Evolutionary conservation across 2,329 filamentous ascomycete species (phyloP), one percentile per base, ranked within the genome.

Genomic region (Verticillium dahliae): DNA sequence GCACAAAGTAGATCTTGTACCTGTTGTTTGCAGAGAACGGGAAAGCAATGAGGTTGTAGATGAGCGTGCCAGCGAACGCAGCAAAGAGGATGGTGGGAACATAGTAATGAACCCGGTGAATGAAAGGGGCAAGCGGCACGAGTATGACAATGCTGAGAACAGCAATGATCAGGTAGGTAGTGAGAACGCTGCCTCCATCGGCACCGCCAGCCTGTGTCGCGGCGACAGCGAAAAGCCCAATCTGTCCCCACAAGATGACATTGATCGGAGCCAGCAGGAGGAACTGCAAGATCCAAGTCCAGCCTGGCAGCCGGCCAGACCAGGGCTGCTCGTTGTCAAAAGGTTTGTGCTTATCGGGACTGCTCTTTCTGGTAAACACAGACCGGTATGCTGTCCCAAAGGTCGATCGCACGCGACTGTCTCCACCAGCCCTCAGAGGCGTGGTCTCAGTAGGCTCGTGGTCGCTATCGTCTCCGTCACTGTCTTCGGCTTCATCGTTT

Each of bases 281-380:
- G 66, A 97, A 89, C 69, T 99, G 93, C 18, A 96, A 68, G 52
- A 95, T 74, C 95, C 95, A 99, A 18, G 90, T 87, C 90, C 90
- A 97, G 55, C 83, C 85, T 1, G 92, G 91, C 60, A 98, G 77
- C 41, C 82, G 82, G 4, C 84, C 84, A 59, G 92, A 96, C 95
- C 95, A 99, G 14, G 83, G 78, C 73, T 98, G 95, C 71, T 98
- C 95, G 60, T 85, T 78, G 13, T 84, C 84, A 70, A 88, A 92
- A 0, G 81, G 75, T 60, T 76, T 68, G 2, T 61, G 62, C 38
- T 65, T 63, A 62, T 62, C 70, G 65, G 66, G 65, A 61, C 66
- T 69, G 7, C 74, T 75, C 68, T 70, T 73, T 52, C 68, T 74
- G 58, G 65, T 68, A 61, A 68, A 72, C 62, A 62, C 72, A 2